Base-by-base conservation (phyloP, 2,329 filamentous ascomycete genomes). In the Sphaceloma murrayae region DNA sequence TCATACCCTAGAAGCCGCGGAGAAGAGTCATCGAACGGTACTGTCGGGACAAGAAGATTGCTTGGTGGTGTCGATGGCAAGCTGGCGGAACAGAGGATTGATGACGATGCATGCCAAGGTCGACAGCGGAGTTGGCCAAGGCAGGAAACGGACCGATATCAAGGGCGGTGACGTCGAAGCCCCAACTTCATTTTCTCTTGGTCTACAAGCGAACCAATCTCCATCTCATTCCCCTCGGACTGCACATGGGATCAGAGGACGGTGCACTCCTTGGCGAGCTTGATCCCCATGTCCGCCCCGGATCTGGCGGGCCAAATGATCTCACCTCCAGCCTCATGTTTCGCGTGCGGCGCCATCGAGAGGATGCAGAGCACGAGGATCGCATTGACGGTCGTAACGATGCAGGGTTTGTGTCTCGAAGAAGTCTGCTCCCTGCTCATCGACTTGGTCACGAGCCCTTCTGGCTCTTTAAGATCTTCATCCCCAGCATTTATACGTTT, bases 311-410 rank as follows among this genome's bases (percentile, higher is more conserved):
- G 24, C 5, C n/a, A 18, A 18, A 27, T 29, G 36, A 40, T 29
- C 21, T 40, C 36, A 29, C 36, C n/a, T 24, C 18, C 36, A 29
- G 29, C 36, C 36, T 40, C 36, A 29, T 29, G 13, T 40, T 21
- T 40, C 29, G 27, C 36, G 27, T 24, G 36, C 16, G 21, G 24
- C 13, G 14, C n/a, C 36, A 40, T 16, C 14, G 34, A n/a, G 14
- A 8, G 11, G 14, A n/a, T 14, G 14, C 13, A 29, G 24, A 14
- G 21, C 21, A 40, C 36, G 36, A 40, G 36, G 36, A 40, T 40
- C 24, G 18, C 17, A 26, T 10, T 40, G n/a, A n/a, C n/a, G n/a
- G n/a, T n/a, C n/a, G n/a, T n/a, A n/a, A n/a, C n/a, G n/a, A n/a
- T n/a, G n/a, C n/a, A 32, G 16, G 29, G 5, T 4, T 31, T n/a